These are phyloP conservation scores for Mycena latifolia DNA, from an alignment of 768 basidiomycete species.

Conservation along the genomic window DNA sequence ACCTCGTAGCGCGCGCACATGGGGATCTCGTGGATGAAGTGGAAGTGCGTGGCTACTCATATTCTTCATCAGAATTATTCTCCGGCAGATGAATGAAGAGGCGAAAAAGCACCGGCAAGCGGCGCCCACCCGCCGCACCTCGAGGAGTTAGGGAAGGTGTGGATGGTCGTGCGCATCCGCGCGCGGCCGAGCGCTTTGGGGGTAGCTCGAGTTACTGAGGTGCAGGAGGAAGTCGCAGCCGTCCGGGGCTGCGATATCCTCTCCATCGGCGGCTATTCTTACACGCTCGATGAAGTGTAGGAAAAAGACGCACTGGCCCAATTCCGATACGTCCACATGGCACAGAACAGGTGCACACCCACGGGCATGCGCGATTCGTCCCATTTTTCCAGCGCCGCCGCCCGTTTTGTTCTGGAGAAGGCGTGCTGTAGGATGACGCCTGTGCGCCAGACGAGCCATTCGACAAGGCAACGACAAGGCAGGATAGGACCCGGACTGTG, in stretches of 20 bases:
- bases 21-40: conserved; percentile 64
- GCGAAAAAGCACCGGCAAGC: conserved; percentile 53
- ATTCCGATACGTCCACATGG: no score
- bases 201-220: conserved; percentile 84
- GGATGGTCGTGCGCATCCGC: conserved; percentile 61
- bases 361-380: conserved; percentile 49
- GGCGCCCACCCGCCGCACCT: conserved; percentile 72
- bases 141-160: conserved; percentile 68
- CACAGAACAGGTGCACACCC: conserved; percentile 69
- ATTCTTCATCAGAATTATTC: no score
- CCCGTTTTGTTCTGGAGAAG: conserved; percentile 48
- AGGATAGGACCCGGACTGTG: conserved; percentile 16
- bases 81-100: no score
- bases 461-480: no score
- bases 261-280: conserved; percentile 39
- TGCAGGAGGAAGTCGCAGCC: conserved; percentile 86
- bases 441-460: conserved; percentile 10
- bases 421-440: conserved; percentile 44
- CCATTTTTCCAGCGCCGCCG: conserved; percentile 39
- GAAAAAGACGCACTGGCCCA: no score
- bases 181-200: conserved; percentile 54
- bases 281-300: no score
- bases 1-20: conserved; percentile 61
- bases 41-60: conserved; percentile 63
- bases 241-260: conserved; percentile 59